phyloP scores from a whole-genome alignment of 1,284 basidiomycete genomes.

The Xerocomus cyaneibrunnescens region DNA sequence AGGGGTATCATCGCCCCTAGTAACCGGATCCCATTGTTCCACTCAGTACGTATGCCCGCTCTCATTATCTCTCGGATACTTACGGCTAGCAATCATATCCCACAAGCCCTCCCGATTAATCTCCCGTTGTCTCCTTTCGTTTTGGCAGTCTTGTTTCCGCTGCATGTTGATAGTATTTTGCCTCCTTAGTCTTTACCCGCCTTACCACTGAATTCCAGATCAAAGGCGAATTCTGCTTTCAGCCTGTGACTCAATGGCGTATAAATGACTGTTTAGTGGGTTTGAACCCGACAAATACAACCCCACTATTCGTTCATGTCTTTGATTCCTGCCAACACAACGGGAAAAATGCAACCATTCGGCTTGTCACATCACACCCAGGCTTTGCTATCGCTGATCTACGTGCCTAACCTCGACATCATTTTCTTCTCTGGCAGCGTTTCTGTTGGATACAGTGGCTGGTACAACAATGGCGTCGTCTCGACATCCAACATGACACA shows the following conservation, averaged over 20 bases:
- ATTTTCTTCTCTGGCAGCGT: slow-evolving; percentile 53
- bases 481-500: slow-evolving; percentile 47
- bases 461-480: slow-evolving; percentile 48
- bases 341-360: slow-evolving; percentile 60
- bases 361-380: slow-evolving; percentile 54
- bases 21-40: too few species aligned
- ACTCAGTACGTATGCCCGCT: too few species aligned
- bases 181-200: too few species aligned
- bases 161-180: too few species aligned
- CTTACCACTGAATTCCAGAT: too few species aligned
- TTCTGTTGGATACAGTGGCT: slow-evolving; percentile 39
- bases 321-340: slow-evolving; percentile 61
- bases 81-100: too few species aligned
- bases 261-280: slow-evolving; percentile 37
- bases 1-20: too few species aligned
- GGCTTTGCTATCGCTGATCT: slow-evolving; percentile 66
- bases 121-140: too few species aligned
- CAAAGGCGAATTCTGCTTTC: too few species aligned
- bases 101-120: too few species aligned
- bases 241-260: slow-evolving; percentile 36
- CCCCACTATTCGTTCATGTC: slow-evolving; percentile 67
- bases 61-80: too few species aligned
- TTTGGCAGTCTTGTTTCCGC: too few species aligned
- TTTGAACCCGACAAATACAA: slow-evolving; percentile 47
- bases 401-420: slow-evolving; percentile 57